Evolutionary conservation across 129 eudicot genomes (phyloP).

Genomic region (Ambrosia artemisiifolia): DNA sequence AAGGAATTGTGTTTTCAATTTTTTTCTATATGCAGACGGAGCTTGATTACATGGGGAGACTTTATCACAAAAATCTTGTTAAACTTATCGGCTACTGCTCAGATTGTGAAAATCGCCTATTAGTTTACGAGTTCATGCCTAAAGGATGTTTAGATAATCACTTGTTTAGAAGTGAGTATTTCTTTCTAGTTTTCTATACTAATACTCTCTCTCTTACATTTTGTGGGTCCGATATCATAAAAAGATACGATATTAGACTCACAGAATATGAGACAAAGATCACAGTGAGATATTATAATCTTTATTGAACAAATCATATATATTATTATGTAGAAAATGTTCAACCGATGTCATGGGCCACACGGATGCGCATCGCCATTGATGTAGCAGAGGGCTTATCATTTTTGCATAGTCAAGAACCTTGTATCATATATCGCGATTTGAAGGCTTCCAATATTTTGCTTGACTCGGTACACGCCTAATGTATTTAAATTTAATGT

Average conservation of each 20-base stretch:
- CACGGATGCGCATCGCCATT: constrained; percentile 56
- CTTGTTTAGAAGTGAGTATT: constrained; percentile 58
- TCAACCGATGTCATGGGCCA: constrained; percentile 65
- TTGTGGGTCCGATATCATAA: background rate
- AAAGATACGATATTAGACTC: background rate
- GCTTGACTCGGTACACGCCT: constrained; percentile 59
- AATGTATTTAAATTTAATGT: background rate
- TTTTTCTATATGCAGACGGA: constrained; percentile 47
- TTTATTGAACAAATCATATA: background rate
- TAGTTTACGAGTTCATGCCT: constrained; percentile 74
- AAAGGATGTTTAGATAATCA: constrained; percentile 73
- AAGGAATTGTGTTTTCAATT: background rate
- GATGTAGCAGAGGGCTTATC: constrained; percentile 70
- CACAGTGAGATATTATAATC: background rate
- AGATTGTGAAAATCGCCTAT: constrained; percentile 53
- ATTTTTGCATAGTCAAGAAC: constrained; percentile 61
- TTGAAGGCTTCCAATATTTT: constrained; percentile 67
- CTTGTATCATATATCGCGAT: constrained; percentile 63
- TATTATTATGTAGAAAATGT: constrained; percentile 54
- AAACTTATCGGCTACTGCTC: constrained; percentile 69
- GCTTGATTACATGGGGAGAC: constrained; percentile 63
- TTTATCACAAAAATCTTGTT: constrained; percentile 60
- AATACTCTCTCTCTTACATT: background rate
- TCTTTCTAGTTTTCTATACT: background rate
- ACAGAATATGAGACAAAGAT: background rate